Conservation (phyloP, 768 basidiomycete species). For the Pulveroboletus frians region DNA sequence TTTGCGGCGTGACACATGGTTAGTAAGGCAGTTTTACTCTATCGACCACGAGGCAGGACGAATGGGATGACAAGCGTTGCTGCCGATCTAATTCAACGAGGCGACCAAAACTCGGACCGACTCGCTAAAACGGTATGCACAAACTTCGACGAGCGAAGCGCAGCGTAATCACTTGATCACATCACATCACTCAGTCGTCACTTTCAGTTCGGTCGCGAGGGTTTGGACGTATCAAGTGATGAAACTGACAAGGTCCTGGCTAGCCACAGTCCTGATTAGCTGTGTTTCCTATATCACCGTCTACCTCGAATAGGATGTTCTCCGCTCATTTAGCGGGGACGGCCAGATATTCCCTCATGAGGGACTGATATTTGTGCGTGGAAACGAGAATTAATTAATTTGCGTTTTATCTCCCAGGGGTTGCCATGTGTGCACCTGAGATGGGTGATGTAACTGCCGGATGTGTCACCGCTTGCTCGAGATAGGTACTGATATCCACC, state of each 20-base stretch:
- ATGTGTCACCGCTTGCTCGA: constrained; percentile 8
- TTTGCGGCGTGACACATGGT: background rate
- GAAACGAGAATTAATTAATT: constrained; percentile 10
- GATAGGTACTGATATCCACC: constrained; percentile 8
- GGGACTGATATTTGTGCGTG: background rate
- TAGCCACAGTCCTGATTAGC: background rate
- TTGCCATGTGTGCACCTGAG: constrained; percentile 15
- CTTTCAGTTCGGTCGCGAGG: too few species aligned
- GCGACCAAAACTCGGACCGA: background rate
- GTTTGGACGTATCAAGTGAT: too few species aligned
- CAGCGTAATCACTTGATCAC: background rate
- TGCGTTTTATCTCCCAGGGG: constrained; percentile 25
- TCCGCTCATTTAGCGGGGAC: background rate
- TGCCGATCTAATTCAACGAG: constrained; percentile 3
- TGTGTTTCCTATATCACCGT: background rate
- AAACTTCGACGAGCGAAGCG: background rate
- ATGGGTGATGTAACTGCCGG: constrained; percentile 12
- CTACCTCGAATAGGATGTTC: too few species aligned
- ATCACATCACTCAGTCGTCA: background rate
- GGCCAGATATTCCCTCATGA: too few species aligned
- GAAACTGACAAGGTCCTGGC: too few species aligned
- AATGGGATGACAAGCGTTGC: background rate
- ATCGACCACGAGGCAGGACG: constrained; percentile 21
- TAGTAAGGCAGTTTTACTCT: background rate
- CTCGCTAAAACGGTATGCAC: background rate